Evolutionary conservation across 495 filamentous ascomycete species (phyloP).

Genomic region (Choiromyces venosus): DNA sequence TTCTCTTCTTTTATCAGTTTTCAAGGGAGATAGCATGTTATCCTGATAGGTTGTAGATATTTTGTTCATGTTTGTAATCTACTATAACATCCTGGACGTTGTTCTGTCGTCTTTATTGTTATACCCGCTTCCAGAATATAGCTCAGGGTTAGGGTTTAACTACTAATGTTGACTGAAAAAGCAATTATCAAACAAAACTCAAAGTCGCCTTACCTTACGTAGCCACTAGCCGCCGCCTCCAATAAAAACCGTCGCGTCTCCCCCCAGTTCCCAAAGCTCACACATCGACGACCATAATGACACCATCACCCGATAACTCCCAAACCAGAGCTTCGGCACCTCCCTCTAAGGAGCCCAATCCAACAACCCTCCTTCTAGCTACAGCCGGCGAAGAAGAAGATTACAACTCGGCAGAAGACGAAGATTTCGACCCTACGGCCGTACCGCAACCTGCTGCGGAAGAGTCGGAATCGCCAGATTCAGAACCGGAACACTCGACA

Average conservation of each 20-base stretch:
- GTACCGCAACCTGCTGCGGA: constrained; percentile 44
- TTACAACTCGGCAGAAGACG: constrained; percentile 68
- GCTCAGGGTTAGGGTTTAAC: not conserved
- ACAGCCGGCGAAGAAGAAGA: constrained; percentile 44
- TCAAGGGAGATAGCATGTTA: not conserved
- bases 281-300: not conserved
- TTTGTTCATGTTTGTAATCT: not conserved
- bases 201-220: not conserved
- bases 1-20: not conserved
- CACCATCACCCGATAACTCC: not conserved
- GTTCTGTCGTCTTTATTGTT: not conserved
- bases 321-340: not conserved
- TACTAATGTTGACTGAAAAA: not conserved
- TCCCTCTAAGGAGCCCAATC: not conserved
- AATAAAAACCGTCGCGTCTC: not conserved
- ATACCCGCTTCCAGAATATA: not conserved
- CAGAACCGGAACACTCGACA: constrained; percentile 47
- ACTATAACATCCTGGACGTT: not conserved
- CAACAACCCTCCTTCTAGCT: constrained; percentile 10
- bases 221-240: not conserved
- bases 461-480: constrained; percentile 45
- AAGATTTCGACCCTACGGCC: constrained; percentile 63
- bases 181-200: not conserved
- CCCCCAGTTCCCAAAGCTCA: not conserved
- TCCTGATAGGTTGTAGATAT: not conserved